phyloP scores from a whole-genome alignment of 495 filamentous ascomycete genomes.

The Penicillium daleae region DNA sequence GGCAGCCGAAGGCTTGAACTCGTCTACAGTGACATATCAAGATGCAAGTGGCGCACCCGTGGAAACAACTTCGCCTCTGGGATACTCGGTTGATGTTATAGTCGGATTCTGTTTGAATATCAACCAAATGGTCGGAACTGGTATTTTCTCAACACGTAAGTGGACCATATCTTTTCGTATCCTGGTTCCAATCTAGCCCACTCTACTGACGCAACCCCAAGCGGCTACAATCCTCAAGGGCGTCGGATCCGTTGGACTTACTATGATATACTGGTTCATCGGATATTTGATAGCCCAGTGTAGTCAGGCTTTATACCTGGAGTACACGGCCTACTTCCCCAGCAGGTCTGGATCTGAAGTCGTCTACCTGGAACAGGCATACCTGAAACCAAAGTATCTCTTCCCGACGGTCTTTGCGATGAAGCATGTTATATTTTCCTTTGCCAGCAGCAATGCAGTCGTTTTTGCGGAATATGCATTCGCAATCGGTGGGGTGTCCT shows the following conservation, averaged over 20 bases:
- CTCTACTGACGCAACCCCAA: slow-evolving; percentile 19
- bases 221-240: slow-evolving; percentile 58
- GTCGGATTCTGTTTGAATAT: slow-evolving; percentile 65
- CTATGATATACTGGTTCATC: slow-evolving; percentile 64
- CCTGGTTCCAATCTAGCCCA: background rate
- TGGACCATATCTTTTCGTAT: background rate
- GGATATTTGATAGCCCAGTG: slow-evolving; percentile 57
- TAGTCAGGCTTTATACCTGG: slow-evolving; percentile 59
- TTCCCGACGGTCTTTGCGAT: slow-evolving; percentile 65
- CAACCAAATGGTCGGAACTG: slow-evolving; percentile 68
- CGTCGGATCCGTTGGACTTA: slow-evolving; percentile 62
- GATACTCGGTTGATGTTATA: slow-evolving; percentile 58
- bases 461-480: slow-evolving; percentile 63
- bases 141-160: slow-evolving; percentile 67
- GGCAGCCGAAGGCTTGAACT: slow-evolving; percentile 58
- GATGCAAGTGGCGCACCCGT: slow-evolving; percentile 67
- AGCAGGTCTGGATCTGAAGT: slow-evolving; percentile 67
- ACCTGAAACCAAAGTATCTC: slow-evolving; percentile 62
- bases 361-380: slow-evolving; percentile 69
- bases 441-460: slow-evolving; percentile 65
- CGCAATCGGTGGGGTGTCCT: slow-evolving; percentile 46
- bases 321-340: slow-evolving; percentile 64
- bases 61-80: slow-evolving; percentile 60
- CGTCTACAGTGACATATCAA: slow-evolving; percentile 59
- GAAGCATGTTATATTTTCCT: slow-evolving; percentile 61